Base-by-base conservation (phyloP, 139 green algal genomes). In the Chlamydomonas incerta region DNA sequence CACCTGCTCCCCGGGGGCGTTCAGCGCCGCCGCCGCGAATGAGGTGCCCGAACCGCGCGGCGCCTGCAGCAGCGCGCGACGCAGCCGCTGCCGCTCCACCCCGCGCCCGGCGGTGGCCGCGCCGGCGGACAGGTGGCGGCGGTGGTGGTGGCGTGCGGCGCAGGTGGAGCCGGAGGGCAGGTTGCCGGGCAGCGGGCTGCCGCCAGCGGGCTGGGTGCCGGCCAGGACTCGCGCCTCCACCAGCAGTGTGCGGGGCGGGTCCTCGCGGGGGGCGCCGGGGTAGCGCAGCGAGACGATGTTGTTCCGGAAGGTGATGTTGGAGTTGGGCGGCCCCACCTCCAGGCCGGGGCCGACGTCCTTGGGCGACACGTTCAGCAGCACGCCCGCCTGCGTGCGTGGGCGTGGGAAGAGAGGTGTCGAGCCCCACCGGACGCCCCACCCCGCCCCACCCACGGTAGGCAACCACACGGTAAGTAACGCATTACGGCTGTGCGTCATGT, bases 271-370 rank as follows among this genome's bases (percentile, higher is more conserved):
- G 66, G 6, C 66, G 17, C 31, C 66, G 66, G 66, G 31, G 66
- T 31, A 29, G 21, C 21, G 11, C 31, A 47, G 15, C 21, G 31
- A 26, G 5, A 72, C 66, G 33, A 29, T 63, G 72, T 80, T 80
- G 72, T 29, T 26, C 2, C 33, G 4, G 52, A 80, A 80, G 72
- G 50, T 66, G 72, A 80, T 66, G 47, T 80, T 80, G 72, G 15
- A 47, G 47, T 60, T 65, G 47, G 72, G 46, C 28, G 52, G 47
- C 4, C 72, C 72, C 24, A 60, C 46, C 72, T 80, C 72, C 14
- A 28, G 28, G 3, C 23, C 29, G 5, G 47, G 72, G 11, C 15
- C 28, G 0, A 80, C 23, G 9, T 29, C 33, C 72, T 80, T 80
- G 72, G 72, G 72, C 6, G 28, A 47, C 47, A 80, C 72, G 41